Base-by-base conservation (phyloP, 345 rosid genomes). In the Trapa bicornis region DNA sequence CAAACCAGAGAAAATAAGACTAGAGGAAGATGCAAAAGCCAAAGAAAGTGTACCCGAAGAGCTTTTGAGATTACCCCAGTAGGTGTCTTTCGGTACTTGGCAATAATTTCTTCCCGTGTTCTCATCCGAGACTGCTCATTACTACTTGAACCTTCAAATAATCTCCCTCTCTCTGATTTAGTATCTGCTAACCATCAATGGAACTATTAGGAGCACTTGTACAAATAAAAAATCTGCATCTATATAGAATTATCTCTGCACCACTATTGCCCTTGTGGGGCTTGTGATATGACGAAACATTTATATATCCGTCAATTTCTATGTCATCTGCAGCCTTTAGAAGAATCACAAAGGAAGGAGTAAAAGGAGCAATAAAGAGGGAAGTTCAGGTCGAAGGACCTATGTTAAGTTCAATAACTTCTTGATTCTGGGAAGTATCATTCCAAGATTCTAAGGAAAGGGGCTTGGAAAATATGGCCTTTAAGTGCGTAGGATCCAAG, bases 91-190 rank as follows among this genome's bases (percentile, higher is more conserved):
- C 84, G 76, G 79, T 94, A 94, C 79, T 90, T 88, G 32, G 96
- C 92, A 68, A 82, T 84, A 58, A 94, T 91, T 83, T 94, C 97
- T 67, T 88, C 91, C 13, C 84, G 80, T 52, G 99, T 81, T 83
- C 92, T 86, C 15, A 70, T 68, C 80, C 60, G 79, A 17, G 97
- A 97, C 43, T 80, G 82, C 67, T 81, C 61, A 74, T 81, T 81
- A 48, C 75, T 50, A 70, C 77, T 73, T 37, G 81, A 86, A 71
- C 92, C 94, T 72, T 88, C 93, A 37, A 92, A 88, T 65, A 88
- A 74, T 75, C 67, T 84, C 68, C 86, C 88, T 77, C 72, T 84
- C 58, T 89, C 87, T 1, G 74, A 70, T 74, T 74, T 70, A 74
- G 79, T 79, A 68, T 78, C 96, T 84, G 80, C 78, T 72, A 66